phyloP scores from a whole-genome alignment of 345 rosid genomes.

The Garcia nutans region DNA sequence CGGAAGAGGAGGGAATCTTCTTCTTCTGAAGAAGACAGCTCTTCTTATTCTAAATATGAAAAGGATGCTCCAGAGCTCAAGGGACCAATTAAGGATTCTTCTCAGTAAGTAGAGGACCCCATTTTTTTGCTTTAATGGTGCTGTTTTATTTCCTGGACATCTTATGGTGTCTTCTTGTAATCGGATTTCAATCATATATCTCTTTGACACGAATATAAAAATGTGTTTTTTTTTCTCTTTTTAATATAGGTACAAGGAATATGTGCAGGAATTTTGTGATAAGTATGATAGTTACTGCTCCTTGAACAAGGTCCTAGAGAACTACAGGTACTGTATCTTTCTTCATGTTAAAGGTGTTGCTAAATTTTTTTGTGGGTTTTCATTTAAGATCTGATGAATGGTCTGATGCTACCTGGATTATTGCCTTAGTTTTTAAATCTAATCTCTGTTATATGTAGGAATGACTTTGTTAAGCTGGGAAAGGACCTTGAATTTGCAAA shows the following conservation, averaged over 20 bases:
- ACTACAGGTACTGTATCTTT: constrained; percentile 56
- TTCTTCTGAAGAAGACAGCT: constrained; percentile 60
- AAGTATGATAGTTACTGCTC: constrained; percentile 76
- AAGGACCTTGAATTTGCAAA: constrained; percentile 67
- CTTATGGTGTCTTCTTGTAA: not conserved
- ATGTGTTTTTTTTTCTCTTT: not conserved
- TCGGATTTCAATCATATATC: not conserved
- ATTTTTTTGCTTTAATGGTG: not conserved
- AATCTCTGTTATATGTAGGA: constrained; percentile 38
- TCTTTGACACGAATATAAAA: constrained; percentile 11
- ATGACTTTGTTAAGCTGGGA: constrained; percentile 67
- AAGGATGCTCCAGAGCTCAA: constrained; percentile 75
- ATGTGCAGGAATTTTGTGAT: constrained; percentile 68
- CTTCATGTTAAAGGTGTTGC: not conserved
- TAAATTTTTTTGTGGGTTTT: constrained; percentile 9
- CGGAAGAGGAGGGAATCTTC: constrained; percentile 51
- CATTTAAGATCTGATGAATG: too few species aligned
- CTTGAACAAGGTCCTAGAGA: constrained; percentile 67
- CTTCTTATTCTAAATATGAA: constrained; percentile 68
- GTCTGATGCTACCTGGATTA: not conserved
- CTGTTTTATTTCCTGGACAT: not conserved
- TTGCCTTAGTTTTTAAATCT: constrained; percentile 1
- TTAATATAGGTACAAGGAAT: constrained; percentile 66
- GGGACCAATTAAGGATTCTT: constrained; percentile 68
- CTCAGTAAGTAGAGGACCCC: constrained; percentile 59